Evolutionary conservation across 257 asterid species (phyloP), one percentile per base, ranked within the genome.

Genomic region (Lavandula angustifolia): DNA sequence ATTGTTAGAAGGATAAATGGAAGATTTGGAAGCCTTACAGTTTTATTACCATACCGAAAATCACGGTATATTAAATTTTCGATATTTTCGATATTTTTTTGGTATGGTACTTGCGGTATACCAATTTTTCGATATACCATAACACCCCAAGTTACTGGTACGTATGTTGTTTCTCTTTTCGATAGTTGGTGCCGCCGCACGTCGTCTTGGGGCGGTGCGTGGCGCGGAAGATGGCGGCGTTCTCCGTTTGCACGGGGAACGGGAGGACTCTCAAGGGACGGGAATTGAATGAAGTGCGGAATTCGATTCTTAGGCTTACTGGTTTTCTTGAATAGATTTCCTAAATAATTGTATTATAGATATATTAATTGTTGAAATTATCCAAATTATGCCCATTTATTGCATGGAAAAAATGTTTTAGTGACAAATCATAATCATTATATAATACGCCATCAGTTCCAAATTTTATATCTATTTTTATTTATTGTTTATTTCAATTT

Each of bases 1-100:
- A 88, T 91, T 71, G 98, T 91, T 77, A 96, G 96, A 42, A 84
- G 98, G 85, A 88, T 91, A 74, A 91, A 91, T 68, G 96, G 95
- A 52, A 87, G 95, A 80, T 91, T 91, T 68, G 98, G 98, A 74
- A 69, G 92, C 57, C 81, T 86, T 61, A 81, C 88, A n/a, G n/a
- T n/a, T n/a, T n/a, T n/a, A n/a, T n/a, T n/a, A n/a, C n/a, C n/a
- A n/a, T n/a, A n/a, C n/a, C n/a, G n/a, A n/a, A n/a, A n/a, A n/a
- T n/a, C n/a, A n/a, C n/a, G n/a, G n/a, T n/a, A n/a, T n/a, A n/a
- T n/a, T n/a, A n/a, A n/a, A n/a, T n/a, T n/a, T n/a, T n/a, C n/a
- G n/a, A n/a, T n/a, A n/a, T n/a, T n/a, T n/a, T n/a, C n/a, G n/a
- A n/a, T n/a, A n/a, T n/a, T n/a, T n/a, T n/a, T n/a, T n/a, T n/a